A percentile compares a stretch with the other conserved stretches of the same genome.
These are phyloP conservation scores for Suhomyces choctaworum DNA, from an alignment of 1,139 yeast genomes.

Conservation along the genomic window DNA sequence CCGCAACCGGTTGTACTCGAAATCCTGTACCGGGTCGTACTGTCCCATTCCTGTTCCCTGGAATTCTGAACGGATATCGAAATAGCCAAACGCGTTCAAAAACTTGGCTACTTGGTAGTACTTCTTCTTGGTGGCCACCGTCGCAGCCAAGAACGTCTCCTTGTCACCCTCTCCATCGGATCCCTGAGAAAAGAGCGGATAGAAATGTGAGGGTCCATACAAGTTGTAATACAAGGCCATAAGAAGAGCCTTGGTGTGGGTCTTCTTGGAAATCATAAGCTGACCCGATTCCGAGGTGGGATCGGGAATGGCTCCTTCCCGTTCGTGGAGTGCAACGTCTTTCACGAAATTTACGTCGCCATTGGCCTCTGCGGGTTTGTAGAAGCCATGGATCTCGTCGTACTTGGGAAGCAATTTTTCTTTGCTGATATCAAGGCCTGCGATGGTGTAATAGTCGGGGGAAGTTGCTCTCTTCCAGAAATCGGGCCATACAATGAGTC, in stretches of 20 bases:
- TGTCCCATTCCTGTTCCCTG: constrained; percentile 76
- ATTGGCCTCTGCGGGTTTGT: constrained; percentile 12
- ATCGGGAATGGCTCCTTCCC: constrained; percentile 73
- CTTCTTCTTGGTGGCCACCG: constrained; percentile 58
- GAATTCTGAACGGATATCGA: constrained; percentile 42
- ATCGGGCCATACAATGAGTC: constrained; percentile 50
- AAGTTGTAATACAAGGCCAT: constrained; percentile 76
- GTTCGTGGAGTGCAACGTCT: constrained; percentile 57
- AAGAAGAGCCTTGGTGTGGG: constrained; percentile 64
- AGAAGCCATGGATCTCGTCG: constrained; percentile 30
- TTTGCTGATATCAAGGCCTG: constrained; percentile 30
- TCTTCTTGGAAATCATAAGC: constrained; percentile 62
- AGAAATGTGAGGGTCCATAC: constrained; percentile 75
- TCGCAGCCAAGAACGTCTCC: constrained; percentile 83
- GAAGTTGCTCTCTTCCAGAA: constrained; percentile 50
- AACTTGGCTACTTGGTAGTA: constrained; percentile 70
- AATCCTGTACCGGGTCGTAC: constrained; percentile 65
- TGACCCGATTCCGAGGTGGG: constrained; percentile 86
- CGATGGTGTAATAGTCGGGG: constrained; percentile 42
- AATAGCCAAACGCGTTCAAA: constrained; percentile 54
- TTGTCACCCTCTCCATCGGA: constrained; percentile 90
- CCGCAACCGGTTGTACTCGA: constrained; percentile 17
- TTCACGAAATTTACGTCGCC: constrained; percentile 1
- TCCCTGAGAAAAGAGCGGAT: constrained; percentile 84
- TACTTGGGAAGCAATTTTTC: constrained; percentile 31